Evolutionary conservation across 768 basidiomycete genomes (phyloP).

Genomic region (Mycena metata): DNA sequence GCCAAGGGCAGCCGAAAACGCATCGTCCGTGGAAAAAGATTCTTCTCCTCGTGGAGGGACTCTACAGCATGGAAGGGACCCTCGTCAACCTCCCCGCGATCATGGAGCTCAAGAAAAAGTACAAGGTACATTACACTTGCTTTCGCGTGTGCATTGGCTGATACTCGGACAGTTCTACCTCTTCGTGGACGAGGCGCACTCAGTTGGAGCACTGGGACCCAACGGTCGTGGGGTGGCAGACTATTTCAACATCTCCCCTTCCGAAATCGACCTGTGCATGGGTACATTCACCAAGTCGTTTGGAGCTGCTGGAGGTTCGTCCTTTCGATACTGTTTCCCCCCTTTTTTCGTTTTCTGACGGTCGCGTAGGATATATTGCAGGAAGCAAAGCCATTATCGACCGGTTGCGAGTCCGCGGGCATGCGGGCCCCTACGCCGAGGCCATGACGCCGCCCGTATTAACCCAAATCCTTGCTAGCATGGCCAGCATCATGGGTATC

Average conservation of each 20-base stretch:
- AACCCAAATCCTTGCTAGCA: constrained; percentile 91
- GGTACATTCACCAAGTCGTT: constrained; percentile 98
- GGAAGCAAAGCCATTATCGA: constrained; percentile 87
- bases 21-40: constrained; percentile 99
- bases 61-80: constrained; percentile 99
- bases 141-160: neutral
- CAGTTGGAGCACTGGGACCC: constrained; percentile 95
- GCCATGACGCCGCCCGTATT: constrained; percentile 92
- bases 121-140: constrained; percentile 76
- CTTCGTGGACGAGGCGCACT: constrained; percentile 97
- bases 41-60: constrained; percentile 91
- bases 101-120: constrained; percentile 90
- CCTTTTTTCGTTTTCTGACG: too few relatives aligned
- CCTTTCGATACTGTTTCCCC: too few relatives aligned
- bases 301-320: constrained; percentile 89
- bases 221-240: constrained; percentile 95
- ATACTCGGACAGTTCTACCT: constrained; percentile 85
- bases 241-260: constrained; percentile 90
- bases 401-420: constrained; percentile 82
- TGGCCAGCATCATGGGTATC: constrained; percentile 97
- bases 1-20: constrained; percentile 97
- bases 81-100: constrained; percentile 85
- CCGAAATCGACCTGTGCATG: constrained; percentile 93
- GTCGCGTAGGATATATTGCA: constrained; percentile 66
- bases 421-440: constrained; percentile 90